A percentile compares a stretch with the other conserved stretches of the same genome.
phyloP scores from a whole-genome alignment of 805 yeast genomes.

The Candida ficus region DNA sequence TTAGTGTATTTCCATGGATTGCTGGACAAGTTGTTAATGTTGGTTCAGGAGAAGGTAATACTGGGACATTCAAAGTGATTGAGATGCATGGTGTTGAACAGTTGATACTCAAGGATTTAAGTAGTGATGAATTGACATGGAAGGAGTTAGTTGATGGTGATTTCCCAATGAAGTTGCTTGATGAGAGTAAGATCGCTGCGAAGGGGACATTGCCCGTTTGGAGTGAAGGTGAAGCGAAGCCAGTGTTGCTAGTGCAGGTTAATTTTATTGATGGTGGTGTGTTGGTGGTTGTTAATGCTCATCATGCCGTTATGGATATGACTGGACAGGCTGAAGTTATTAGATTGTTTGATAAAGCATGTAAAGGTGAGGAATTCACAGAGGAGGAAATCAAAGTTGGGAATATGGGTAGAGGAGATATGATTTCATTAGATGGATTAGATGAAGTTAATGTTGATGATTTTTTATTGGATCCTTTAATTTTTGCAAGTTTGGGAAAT shows the following conservation, averaged over 20 bases:
- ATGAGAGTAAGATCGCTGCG: background rate
- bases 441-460: background rate
- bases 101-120: background rate
- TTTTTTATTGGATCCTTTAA: background rate
- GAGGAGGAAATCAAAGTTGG: background rate
- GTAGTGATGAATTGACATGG: background rate
- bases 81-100: background rate
- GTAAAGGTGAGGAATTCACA: background rate
- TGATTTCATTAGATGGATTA: background rate
- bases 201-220: background rate
- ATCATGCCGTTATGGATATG: conserved; percentile 2
- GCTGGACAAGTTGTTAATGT: conserved; percentile 1
- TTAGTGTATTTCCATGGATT: background rate
- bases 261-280: conserved; percentile 1
- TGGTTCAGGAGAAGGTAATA: background rate
- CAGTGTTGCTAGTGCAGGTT: background rate
- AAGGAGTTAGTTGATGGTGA: no score
- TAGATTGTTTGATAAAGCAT: background rate
- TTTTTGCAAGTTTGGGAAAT: no score
- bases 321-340: background rate
- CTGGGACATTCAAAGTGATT: background rate
- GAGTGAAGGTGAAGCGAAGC: background rate
- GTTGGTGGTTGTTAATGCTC: background rate
- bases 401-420: background rate
- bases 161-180: background rate